Conservation (phyloP, 371 early-diverging fungal species). For the Mortierella sp. region DNA sequence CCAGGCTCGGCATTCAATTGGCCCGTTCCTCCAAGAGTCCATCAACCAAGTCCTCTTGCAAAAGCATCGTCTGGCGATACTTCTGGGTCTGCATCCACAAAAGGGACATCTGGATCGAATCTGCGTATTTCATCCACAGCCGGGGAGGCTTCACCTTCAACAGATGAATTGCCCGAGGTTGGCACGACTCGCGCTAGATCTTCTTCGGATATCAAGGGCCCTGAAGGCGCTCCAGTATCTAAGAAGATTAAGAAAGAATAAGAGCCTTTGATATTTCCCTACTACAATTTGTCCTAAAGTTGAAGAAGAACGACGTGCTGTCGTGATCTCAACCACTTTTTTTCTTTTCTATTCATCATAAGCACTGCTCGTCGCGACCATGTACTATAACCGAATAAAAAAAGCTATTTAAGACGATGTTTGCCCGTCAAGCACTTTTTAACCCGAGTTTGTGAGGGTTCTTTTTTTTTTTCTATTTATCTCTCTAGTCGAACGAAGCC, state of each 20-base stretch:
- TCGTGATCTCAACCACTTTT: not conserved
- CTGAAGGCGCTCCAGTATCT: conserved; percentile 16
- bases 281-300: not conserved
- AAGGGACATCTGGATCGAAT: conserved; percentile 30
- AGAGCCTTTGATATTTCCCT: not conserved
- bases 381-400: too few relatives aligned
- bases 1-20: conserved; percentile 43
- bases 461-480: not conserved
- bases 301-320: not conserved
- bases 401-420: too few relatives aligned
- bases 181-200: conserved; percentile 12
- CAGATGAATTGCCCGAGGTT: conserved; percentile 16
- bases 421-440: too few relatives aligned
- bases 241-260: conserved; percentile 23
- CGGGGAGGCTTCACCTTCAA: conserved; percentile 15
- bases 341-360: not conserved
- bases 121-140: conserved; percentile 36
- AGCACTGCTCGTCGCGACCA: too few relatives aligned
- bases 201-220: conserved; percentile 6
- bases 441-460: not conserved
- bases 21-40: conserved; percentile 45
- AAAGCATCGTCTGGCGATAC: conserved; percentile 13
- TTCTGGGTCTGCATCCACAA: conserved; percentile 4
- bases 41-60: conserved; percentile 50
- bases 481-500: conserved; percentile 55